Evolutionary conservation across 148 eudicot genomes (phyloP), one percentile per base, ranked within the genome.

Genomic region (Vaccinium corymbosum): DNA sequence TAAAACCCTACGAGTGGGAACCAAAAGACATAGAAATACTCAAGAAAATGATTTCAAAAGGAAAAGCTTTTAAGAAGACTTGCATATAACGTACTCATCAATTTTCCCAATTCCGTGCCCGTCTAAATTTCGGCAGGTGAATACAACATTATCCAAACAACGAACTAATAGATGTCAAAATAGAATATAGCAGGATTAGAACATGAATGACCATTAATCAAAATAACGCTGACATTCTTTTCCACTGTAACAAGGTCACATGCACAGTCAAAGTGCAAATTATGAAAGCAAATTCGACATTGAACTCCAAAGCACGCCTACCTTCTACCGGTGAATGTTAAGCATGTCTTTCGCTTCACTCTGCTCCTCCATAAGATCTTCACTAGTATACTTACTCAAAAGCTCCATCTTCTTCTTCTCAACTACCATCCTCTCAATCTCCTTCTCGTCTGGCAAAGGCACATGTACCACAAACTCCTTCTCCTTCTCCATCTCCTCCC

Each of bases 381-480:
- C 93, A 85, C 98, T 95, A 0, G 93, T 84, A 77, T 95, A 95
- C 92, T 91, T 93, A 32, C 93, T 94, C 89, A 95, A 83, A 86
- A 95, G 89, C 89, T 95, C 98, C 94, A 81, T 86, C 91, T 95
- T 95, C 94, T 94, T 95, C 95, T 95, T 94, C 91, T 94, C 94
- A 84, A 95, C 91, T 61, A 94, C 87, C 97, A 94, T 95, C 89
- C 84, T 94, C 89, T 94, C 97, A 70, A 95, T 95, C 95, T 95
- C 98, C 88, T 88, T 93, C 87, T 94, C 96, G 82, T 95, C 98
- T 0, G 98, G 98, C 88, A 95, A 77, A 0, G 98, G 98, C 51
- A 95, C 98, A 42, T 95, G 98, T 27, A 93, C 98, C 78, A 94
- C 93, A 87, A 95, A 95, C 87, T 95, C 98, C 80, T 81, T 92